These are phyloP conservation scores for Glonium stellatum DNA, from an alignment of 495 filamentous ascomycete genomes.

Conservation along the genomic window DNA sequence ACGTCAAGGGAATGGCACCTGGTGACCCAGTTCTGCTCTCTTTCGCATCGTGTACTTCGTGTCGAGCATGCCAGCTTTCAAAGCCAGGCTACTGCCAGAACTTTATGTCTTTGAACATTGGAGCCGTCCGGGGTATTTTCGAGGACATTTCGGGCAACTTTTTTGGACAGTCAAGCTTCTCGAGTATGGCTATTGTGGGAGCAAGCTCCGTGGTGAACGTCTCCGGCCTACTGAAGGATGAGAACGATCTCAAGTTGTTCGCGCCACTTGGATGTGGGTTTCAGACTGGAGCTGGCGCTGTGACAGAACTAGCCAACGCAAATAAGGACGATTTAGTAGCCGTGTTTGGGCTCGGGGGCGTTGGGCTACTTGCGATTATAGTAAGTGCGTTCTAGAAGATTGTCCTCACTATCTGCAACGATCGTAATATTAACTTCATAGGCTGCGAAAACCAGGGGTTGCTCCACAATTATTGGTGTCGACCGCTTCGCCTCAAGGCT, in stretches of 20 bases:
- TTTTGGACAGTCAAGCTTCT: slow-evolving; percentile 13
- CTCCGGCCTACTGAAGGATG: not conserved
- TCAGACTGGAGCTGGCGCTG: slow-evolving; percentile 11
- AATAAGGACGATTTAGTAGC: slow-evolving; percentile 2
- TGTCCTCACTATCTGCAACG: too few species aligned
- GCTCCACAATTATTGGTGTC: slow-evolving; percentile 11
- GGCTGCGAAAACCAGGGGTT: slow-evolving; percentile 9
- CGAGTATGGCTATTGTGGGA: slow-evolving; percentile 6
- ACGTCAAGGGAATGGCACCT: slow-evolving; percentile 4
- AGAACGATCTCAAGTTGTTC: slow-evolving; percentile 19
- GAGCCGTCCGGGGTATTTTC: not conserved
- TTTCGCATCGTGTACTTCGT: slow-evolving; percentile 8
- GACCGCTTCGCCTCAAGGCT: slow-evolving; percentile 7
- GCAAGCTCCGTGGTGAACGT: slow-evolving; percentile 6
- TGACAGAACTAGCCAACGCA: slow-evolving; percentile 3
- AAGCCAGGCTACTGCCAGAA: slow-evolving; percentile 2
- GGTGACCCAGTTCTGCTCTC: slow-evolving; percentile 14
- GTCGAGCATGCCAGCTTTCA: slow-evolving; percentile 1
- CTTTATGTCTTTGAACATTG: not conserved
- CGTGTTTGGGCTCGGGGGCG: slow-evolving; percentile 14
- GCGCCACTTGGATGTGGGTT: slow-evolving; percentile 18
- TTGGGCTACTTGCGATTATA: slow-evolving; percentile 8
- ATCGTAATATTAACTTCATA: not conserved
- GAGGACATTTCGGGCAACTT: not conserved
- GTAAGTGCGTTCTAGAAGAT: not conserved